Base-by-base conservation (phyloP, 2,329 filamentous ascomycete genomes). In the Aspergillus sp. region DNA sequence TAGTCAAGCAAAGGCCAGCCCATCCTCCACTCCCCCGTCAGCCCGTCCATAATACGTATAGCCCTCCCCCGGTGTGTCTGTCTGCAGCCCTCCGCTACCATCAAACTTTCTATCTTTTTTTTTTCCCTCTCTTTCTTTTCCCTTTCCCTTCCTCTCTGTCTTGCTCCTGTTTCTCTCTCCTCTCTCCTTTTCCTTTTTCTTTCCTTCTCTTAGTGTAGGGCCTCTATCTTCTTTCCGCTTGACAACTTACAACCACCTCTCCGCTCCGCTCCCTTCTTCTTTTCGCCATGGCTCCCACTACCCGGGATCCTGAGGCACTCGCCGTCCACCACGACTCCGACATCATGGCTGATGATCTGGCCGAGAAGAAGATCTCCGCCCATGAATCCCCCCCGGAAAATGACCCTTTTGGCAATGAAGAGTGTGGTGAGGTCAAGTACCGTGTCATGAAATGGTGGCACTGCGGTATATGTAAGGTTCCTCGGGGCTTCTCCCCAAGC, bases 401-500 rank as follows among this genome's bases (percentile, higher is more conserved):
- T 23, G 76, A 78, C 59, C 74, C 74, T 1, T 78, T 78, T 63
- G 76, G 76, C 3, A 69, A 77, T 67, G 76, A 78, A 62, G 70
- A 72, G 30, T 65, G 61, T 3, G 70, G 73, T 8, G 78, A 80
- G 58, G 76, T 84, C 56, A 78, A 84, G 62, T 84, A 83, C 68
- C 79, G 79, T 61, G 82, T 80, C 2, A 79, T 82, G 76, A 74
- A 74, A 51, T 85, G 82, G 70, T 73, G 76, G 75, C 72, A 79
- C 55, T 71, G 70, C 36, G 72, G 73, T 57, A 70, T 77, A 66
- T 70, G 76, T 78, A 71, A 69, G 65, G 12, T 6, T 36, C 32
- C 32, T 15, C 32, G 32, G 12, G 12, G 32, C 10, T 36, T 36
- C 32, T 8, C 32, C 12, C 32, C 28, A 30, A 30, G 0, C 28